Base-by-base conservation (phyloP, 768 basidiomycete genomes). In the Xerocomus brunneocitrinus region DNA sequence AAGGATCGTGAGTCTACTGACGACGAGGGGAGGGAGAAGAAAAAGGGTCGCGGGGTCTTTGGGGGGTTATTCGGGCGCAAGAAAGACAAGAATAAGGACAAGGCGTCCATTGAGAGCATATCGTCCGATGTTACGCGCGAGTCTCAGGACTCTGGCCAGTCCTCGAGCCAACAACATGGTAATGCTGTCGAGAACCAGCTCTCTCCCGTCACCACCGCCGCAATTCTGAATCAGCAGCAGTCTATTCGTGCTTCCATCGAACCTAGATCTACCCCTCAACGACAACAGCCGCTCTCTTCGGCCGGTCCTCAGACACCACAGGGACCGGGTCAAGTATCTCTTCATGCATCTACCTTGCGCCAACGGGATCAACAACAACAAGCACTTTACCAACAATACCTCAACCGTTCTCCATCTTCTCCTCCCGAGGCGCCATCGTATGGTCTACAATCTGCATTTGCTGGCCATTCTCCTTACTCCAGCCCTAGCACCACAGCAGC, bases 321-420 rank as follows among this genome's bases (percentile, higher is more conserved):
- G 55, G 53, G 65, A 50, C 59, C 63, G 1, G 59, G 62, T 2
- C 79, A 78, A 42, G 78, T 89, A 9, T 88, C 81, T 8, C 74
- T 76, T n/a, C 81, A 83, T 44, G 74, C 80, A 4, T 69, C 82
- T 13, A 83, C 87, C 45, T 73, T 97, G 36, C 87, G 91, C 55
- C 89, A 94, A 70, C 81, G 84, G 49, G 94, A 97, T 58, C 87
- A 91, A 67, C 87, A 93, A 58, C 88, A 94, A 51, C 91, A 94
- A 67, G 83, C 84, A 9, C 72, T 90, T 30, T 97, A 95, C 68
- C 87, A 85, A 58, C 87, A 91, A 62, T 94, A 95, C 63, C 89
- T 97, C 67, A 90, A 85, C 55, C 82, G 85, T 19, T 93, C 93
- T 0, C 89, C 91, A 1, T 81, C 88, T 0, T 84, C 87, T 1